Conservation (phyloP, 192 early-diverging fungal genomes). For the Backusella parvicylindrica region DNA sequence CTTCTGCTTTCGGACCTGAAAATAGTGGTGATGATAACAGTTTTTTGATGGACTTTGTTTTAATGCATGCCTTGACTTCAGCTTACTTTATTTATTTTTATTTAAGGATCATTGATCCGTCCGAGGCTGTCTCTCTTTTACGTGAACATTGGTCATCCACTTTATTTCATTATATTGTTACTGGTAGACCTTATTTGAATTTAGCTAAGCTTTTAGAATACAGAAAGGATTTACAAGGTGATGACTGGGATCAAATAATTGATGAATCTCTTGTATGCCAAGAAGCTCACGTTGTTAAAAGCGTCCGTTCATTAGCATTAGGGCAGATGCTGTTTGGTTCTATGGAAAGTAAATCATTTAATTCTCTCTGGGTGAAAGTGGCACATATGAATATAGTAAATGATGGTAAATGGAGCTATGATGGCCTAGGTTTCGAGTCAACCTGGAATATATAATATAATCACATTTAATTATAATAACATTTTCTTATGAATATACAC, state of each 20-base stretch:
- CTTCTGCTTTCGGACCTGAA: conserved; percentile 28
- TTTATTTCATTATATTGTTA: conserved; percentile 35
- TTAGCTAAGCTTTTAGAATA: conserved; percentile 24
- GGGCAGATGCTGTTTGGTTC: conserved; percentile 36
- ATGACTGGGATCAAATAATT: conserved; percentile 47
- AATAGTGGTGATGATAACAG: background rate
- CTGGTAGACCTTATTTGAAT: conserved; percentile 41
- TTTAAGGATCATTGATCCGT: conserved; percentile 30
- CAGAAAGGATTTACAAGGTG: conserved; percentile 8
- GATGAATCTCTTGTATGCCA: conserved; percentile 40
- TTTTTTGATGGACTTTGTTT: conserved; percentile 42
- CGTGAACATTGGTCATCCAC: conserved; percentile 31
- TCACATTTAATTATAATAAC: background rate
- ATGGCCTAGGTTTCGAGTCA: conserved; percentile 25
- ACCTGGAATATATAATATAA: background rate
- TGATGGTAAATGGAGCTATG: conserved; percentile 30
- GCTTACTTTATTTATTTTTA: conserved; percentile 45
- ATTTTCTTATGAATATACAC: background rate
- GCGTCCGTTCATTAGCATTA: conserved; percentile 47
- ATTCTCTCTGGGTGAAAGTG: conserved; percentile 23
- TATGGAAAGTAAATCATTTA: background rate
- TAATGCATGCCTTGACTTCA: conserved; percentile 53
- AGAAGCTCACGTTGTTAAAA: conserved; percentile 55
- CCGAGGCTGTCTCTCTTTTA: conserved; percentile 39
- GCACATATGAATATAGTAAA: conserved; percentile 34